Conservation (phyloP, 345 rosid species). For the Barbarea vulgaris region DNA sequence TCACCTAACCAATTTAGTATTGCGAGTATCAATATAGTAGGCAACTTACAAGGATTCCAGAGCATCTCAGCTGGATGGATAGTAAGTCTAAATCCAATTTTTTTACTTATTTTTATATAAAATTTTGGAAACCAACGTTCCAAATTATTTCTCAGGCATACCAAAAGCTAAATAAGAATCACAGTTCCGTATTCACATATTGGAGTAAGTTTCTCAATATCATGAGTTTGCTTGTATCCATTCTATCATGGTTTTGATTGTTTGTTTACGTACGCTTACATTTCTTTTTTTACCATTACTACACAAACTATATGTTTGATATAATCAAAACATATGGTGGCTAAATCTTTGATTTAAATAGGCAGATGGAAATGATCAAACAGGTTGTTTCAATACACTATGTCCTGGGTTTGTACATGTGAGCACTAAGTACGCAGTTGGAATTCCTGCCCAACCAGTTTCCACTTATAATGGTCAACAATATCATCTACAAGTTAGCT, state of each 20-base stretch:
- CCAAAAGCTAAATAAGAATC: background rate
- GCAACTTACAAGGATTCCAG: background rate
- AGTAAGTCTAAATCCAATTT: background rate
- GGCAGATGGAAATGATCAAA: constrained; percentile 3
- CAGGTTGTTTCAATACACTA: constrained; percentile 22
- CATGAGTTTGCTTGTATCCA: too few relatives aligned
- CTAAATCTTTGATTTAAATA: background rate
- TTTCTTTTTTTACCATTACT: too few relatives aligned
- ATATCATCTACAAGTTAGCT: constrained; percentile 1
- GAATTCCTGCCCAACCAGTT: background rate
- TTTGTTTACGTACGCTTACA: background rate
- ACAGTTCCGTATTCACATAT: constrained; percentile 12
- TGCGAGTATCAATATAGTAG: background rate
- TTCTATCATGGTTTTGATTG: too few relatives aligned
- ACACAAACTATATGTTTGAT: too few relatives aligned
- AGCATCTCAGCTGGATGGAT: constrained; percentile 26
- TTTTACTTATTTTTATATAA: background rate
- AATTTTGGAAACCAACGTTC: background rate
- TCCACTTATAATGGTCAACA: constrained; percentile 29
- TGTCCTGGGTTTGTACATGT: constrained; percentile 35
- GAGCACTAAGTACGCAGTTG: constrained; percentile 11
- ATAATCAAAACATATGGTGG: background rate
- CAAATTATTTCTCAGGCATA: background rate
- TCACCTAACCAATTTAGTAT: constrained; percentile 4
- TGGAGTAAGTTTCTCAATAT: constrained; percentile 23